These are phyloP conservation scores for Zychaea mexicana DNA, from an alignment of 371 early-diverging fungal species.

Conservation along the genomic window DNA sequence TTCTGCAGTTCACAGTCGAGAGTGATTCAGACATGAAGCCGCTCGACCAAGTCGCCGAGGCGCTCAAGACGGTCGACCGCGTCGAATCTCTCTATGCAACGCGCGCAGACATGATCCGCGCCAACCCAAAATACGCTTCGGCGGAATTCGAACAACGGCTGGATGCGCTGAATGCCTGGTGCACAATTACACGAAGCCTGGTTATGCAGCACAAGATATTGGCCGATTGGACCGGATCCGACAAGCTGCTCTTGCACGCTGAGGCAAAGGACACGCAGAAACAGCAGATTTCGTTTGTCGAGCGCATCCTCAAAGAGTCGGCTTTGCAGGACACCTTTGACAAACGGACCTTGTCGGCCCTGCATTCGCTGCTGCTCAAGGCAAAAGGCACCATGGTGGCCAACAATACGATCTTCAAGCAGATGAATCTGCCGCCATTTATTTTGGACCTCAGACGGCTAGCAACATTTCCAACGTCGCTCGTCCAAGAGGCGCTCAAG, in stretches of 20 bases:
- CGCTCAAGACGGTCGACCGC: slow-evolving; percentile 76
- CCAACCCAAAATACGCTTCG: slow-evolving; percentile 74
- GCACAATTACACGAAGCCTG: slow-evolving; percentile 74
- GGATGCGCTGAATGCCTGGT: slow-evolving; percentile 80
- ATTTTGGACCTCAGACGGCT: slow-evolving; percentile 67
- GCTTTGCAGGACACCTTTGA: slow-evolving; percentile 81
- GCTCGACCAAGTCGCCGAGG: slow-evolving; percentile 64
- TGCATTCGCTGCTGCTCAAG: slow-evolving; percentile 55
- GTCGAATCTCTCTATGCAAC: slow-evolving; percentile 81
- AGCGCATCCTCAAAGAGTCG: slow-evolving; percentile 81
- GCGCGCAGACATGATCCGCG: slow-evolving; percentile 60
- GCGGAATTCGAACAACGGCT: slow-evolving; percentile 67
- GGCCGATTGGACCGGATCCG: slow-evolving; percentile 83
- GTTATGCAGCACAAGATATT: slow-evolving; percentile 74
- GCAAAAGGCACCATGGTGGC: slow-evolving; percentile 68
- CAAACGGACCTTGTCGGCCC: slow-evolving; percentile 67
- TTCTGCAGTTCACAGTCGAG: slow-evolving; percentile 67
- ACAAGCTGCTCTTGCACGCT: slow-evolving; percentile 60
- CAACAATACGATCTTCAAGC: slow-evolving; percentile 61
- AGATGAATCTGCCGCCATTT: slow-evolving; percentile 71
- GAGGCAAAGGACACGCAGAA: background rate
- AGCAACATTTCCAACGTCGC: slow-evolving; percentile 74
- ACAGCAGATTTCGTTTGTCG: slow-evolving; percentile 74
- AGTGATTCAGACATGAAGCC: slow-evolving; percentile 41
- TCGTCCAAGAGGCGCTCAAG: slow-evolving; percentile 80